Evolutionary conservation across 1,139 yeast species (phyloP).

Genomic region (Hyphopichia wangnamkhiaoensis): DNA sequence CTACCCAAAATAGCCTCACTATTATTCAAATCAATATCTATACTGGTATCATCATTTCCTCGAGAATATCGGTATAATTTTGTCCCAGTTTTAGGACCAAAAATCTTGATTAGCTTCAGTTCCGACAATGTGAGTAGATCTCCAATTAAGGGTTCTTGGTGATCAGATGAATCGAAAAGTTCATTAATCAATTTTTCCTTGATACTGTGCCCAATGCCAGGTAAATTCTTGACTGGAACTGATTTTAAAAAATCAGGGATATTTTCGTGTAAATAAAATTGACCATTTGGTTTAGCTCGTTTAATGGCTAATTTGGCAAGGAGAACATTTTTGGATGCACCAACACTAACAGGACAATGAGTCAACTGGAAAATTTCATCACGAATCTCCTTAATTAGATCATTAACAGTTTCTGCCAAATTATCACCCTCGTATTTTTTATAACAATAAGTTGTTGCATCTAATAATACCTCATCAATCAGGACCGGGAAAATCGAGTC

Average conservation of each 20-base stretch:
- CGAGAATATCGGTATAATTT: slow-evolving; percentile 60
- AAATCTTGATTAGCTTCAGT: slow-evolving; percentile 37
- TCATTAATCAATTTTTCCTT: slow-evolving; percentile 37
- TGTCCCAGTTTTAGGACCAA: slow-evolving; percentile 73
- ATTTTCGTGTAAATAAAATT: slow-evolving; percentile 34
- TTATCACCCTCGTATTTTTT: not conserved
- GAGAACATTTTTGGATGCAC: slow-evolving; percentile 69
- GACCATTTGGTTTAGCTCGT: slow-evolving; percentile 81
- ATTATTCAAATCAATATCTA: slow-evolving; percentile 49
- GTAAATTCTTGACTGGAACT: slow-evolving; percentile 60
- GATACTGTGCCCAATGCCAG: slow-evolving; percentile 77
- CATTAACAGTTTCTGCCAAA: slow-evolving; percentile 9
- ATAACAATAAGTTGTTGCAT: slow-evolving; percentile 48
- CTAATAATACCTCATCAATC: slow-evolving; percentile 86
- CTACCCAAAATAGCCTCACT: slow-evolving; percentile 50
- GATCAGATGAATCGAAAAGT: slow-evolving; percentile 9
- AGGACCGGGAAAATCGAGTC: slow-evolving; percentile 80
- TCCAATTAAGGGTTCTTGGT: slow-evolving; percentile 15
- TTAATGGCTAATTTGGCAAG: slow-evolving; percentile 77
- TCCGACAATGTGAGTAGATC: slow-evolving; percentile 42
- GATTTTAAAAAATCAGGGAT: slow-evolving; percentile 38
- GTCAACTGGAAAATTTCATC: slow-evolving; percentile 47
- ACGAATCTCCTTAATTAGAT: slow-evolving; percentile 45
- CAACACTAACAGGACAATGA: slow-evolving; percentile 73
- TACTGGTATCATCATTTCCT: slow-evolving; percentile 67